Base-by-base conservation (phyloP, 2,329 filamentous ascomycete species). In the Sporothrix humicola region DNA sequence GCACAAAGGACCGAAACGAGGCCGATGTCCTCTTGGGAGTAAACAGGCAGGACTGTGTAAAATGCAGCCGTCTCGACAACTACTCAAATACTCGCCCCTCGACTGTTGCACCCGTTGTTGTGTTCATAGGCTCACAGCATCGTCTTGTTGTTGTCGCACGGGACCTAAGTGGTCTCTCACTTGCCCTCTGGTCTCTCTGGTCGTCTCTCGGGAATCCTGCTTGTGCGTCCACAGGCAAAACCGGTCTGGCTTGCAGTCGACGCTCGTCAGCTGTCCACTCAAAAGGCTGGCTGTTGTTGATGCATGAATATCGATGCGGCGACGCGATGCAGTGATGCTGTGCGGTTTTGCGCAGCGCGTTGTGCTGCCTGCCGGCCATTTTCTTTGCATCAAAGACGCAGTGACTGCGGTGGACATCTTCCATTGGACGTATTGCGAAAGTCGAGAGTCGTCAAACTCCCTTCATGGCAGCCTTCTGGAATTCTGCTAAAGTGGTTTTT, bases 1-100 rank as follows among this genome's bases (percentile, higher is more conserved):
- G 61, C n/a, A 66, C 20, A n/a, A 65, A 66, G 61, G 61, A 26
- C 61, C 61, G 61, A 66, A 48, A 48, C 61, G 61, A 66, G 61
- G 61, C 61, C 61, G 61, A 66, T 20, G 12, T 37, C 31, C 31
- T 37, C 31, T 7, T 37, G 31, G 31, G 31, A 37, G 3, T 37
- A 37, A 5, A 37, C 52, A 17, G 13, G 6, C 52, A 54, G 52
- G 20, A 20, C 8, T 20, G 17, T 17, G 52, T 54, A 54, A 1
- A 8, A 2, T 20, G 17, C 20, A 10, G n/a, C 10, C 13, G 20
- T 26, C 20, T 56, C 52, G 20, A 56, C 17, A n/a, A n/a, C n/a
- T n/a, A n/a, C n/a, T n/a, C n/a, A 12, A 37, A 56, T n/a, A 4
- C 52, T 56, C 52, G 52, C 52, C 52, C 26, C 20, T 8, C 52